Percentiles rank a stretch among this genome's conserved stretches.
These are phyloP conservation scores for Fusarium sp. DNA, from an alignment of 2,329 filamentous ascomycete genomes.

Conservation along the genomic window DNA sequence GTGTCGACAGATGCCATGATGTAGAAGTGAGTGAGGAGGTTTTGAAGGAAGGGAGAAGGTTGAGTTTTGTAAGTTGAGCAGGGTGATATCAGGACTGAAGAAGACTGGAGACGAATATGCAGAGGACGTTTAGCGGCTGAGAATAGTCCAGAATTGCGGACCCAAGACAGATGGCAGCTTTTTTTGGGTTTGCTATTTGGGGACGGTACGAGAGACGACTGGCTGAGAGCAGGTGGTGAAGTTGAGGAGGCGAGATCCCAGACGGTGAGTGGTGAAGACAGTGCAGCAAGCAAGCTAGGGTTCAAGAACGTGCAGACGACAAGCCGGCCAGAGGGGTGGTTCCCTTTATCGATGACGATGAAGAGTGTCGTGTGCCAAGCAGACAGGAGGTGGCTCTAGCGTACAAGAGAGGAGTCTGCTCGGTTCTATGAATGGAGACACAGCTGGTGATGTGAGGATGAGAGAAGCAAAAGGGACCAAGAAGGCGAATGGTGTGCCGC, in stretches of 20 bases:
- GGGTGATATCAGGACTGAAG: constrained; percentile 31
- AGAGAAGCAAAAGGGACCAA: constrained; percentile 20
- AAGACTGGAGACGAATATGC: constrained; percentile 33
- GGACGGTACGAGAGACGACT: constrained; percentile 36
- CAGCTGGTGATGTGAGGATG: constrained; percentile 24
- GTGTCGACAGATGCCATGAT: constrained; percentile 34
- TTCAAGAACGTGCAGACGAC: constrained; percentile 28
- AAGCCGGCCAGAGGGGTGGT: constrained; percentile 36
- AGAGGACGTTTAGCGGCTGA: constrained; percentile 37
- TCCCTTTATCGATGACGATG: constrained; percentile 45
- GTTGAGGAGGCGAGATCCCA: constrained; percentile 33
- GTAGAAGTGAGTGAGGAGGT: constrained; percentile 6
- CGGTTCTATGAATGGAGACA: constrained; percentile 12
- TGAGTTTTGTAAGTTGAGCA: constrained; percentile 40
- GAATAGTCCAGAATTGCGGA: constrained; percentile 36
- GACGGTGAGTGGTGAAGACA: constrained; percentile 31
- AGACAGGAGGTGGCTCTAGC: constrained; percentile 36
- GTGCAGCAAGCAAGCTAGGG: constrained; percentile 32
- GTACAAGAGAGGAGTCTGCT: constrained; percentile 26
- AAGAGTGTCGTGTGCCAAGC: constrained; percentile 39
- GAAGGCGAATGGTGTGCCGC: constrained; percentile 19
- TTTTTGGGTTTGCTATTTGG: constrained; percentile 36
- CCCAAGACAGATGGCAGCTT: constrained; percentile 23
- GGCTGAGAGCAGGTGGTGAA: constrained; percentile 31
- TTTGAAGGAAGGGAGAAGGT: constrained; percentile 21